Conservation (phyloP, 306 rosid species). For the Vicia villosa region DNA sequence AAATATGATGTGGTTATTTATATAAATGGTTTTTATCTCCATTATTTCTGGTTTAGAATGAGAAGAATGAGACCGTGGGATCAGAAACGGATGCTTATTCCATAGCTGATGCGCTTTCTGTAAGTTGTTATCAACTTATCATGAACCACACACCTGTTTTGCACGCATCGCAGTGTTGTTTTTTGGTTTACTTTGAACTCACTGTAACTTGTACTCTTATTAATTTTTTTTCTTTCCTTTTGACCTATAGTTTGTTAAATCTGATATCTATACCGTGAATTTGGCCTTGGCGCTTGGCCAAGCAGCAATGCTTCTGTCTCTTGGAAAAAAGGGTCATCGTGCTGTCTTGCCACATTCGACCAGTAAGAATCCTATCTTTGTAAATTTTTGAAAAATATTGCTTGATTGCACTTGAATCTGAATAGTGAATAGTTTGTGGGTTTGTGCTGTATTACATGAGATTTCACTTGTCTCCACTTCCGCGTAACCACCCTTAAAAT, state of each 20-base stretch:
- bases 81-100: slow-evolving; percentile 91
- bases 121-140: slow-evolving; percentile 82
- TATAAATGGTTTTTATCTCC: slow-evolving; percentile 37
- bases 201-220: slow-evolving; percentile 14
- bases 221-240: slow-evolving; percentile 7
- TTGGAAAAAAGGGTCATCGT: slow-evolving; percentile 87
- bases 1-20: slow-evolving; percentile 18
- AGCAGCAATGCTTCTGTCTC: slow-evolving; percentile 89
- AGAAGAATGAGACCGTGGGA: slow-evolving; percentile 81
- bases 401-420: slow-evolving; percentile 27
- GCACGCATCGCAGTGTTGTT: slow-evolving; percentile 9
- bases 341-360: slow-evolving; percentile 77
- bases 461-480: no score
- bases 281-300: slow-evolving; percentile 92
- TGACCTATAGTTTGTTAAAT: slow-evolving; percentile 67
- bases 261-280: slow-evolving; percentile 85
- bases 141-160: neutral
- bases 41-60: slow-evolving; percentile 56
- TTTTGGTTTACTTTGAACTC: slow-evolving; percentile 23
- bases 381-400: slow-evolving; percentile 10
- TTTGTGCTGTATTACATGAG: neutral
- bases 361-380: slow-evolving; percentile 54
- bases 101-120: slow-evolving; percentile 84
- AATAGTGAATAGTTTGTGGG: neutral
- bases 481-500: no score